Evolutionary conservation across 2,329 filamentous ascomycete genomes (phyloP), one percentile per base, ranked within the genome.

Genomic region (Calonectria pauciramosa): DNA sequence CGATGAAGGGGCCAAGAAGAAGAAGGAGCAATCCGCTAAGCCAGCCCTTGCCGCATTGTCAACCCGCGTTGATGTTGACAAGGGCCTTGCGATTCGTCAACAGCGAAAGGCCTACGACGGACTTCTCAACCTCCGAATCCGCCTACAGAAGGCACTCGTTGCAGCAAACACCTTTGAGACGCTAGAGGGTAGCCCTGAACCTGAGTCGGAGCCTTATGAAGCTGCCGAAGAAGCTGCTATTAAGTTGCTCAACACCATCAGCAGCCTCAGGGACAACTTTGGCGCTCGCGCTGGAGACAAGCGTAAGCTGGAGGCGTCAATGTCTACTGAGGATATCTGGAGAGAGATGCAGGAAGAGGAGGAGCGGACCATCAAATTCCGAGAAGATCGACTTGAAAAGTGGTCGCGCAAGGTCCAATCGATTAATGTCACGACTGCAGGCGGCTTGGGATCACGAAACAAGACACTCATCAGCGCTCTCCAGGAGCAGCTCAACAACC

Each of bases 61-160:
- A 59, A 84, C 78, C 60, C 78, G 80, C 59, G 73, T 79, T 30
- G 97, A 99, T 82, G 92, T 94, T 6, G 91, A 93, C 52, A 99
- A 99, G 85, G 97, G 97, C 16, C 87, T 91, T 70, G 96, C 96
- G 0, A 95, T 99, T 47, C 96, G 96, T 80, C 89, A 93, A 72
- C 97, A 99, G 86, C 92, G 96, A 67, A 93, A 93, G 75, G 92
- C 93, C 0, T 99, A 98, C 82, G 96, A 99, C 79, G 92, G 94
- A 0, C 91, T 99, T 0, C 90, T 99, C 38, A 98, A 98, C 85
- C 91, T 96, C 18, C 93, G 97, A 26, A 98, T 99, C 82, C 94
- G 96, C 75, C 87, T 99, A 23, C 97, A 99, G 84, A 99, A 98
- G 84, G 95, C 95, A 2, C 86, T 99, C 18, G 91, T 97, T 20